phyloP scores from a whole-genome alignment of 2,329 filamentous ascomycete species.

The Fusarium sulawesiense region DNA sequence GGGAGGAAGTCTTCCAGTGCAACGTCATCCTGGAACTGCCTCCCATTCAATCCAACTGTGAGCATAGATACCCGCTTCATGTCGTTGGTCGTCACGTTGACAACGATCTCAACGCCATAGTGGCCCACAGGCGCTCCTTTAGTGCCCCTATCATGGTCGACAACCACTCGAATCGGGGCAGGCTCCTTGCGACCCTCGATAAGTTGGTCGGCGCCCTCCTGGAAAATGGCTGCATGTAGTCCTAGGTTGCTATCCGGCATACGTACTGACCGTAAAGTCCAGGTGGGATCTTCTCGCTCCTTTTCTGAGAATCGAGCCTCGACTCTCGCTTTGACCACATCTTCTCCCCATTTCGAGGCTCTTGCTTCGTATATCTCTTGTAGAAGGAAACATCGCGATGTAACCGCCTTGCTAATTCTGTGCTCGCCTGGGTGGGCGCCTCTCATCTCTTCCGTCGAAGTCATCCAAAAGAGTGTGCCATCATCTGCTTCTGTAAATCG shows the following conservation, averaged over 20 bases:
- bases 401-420: conserved; percentile 59
- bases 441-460: conserved; percentile 70
- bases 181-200: conserved; percentile 74
- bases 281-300: conserved; percentile 84
- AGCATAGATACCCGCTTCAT: conserved; percentile 61
- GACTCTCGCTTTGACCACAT: conserved; percentile 85
- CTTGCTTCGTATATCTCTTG: conserved; percentile 82
- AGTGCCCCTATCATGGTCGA: conserved; percentile 75
- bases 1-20: conserved; percentile 78
- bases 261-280: conserved; percentile 79
- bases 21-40: conserved; percentile 78
- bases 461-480: conserved; percentile 74
- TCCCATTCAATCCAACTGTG: conserved; percentile 74
- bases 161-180: conserved; percentile 76
- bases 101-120: conserved; percentile 77
- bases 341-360: conserved; percentile 81
- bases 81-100: conserved; percentile 69
- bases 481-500: conserved; percentile 79
- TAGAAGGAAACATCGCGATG: conserved; percentile 76
- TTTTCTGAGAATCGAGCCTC: conserved; percentile 85
- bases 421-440: conserved; percentile 61
- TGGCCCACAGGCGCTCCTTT: conserved; percentile 74
- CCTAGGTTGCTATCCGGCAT: conserved; percentile 70
- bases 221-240: conserved; percentile 75
- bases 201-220: conserved; percentile 72